Evolutionary conservation across 2,329 filamentous ascomycete genomes (phyloP).

Genomic region (Xylariaceae sp.): DNA sequence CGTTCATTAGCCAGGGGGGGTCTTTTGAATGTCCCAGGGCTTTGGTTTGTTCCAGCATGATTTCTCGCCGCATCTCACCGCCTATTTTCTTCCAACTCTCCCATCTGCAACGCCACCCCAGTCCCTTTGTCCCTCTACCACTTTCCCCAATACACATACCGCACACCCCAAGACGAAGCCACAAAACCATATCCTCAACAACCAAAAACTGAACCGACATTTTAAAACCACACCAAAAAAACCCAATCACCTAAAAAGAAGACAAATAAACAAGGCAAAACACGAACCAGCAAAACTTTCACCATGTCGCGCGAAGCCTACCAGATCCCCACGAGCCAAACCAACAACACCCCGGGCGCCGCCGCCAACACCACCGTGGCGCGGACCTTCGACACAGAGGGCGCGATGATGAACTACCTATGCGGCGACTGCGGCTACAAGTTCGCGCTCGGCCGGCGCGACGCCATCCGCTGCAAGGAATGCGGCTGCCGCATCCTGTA

Average conservation of each 20-base stretch:
- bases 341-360: constrained; percentile 38
- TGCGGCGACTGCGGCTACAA: constrained; percentile 83
- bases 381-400: constrained; percentile 40
- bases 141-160: neutral
- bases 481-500: constrained; percentile 95
- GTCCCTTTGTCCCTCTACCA: neutral
- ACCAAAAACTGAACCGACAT: too few relatives aligned
- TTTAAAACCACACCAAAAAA: neutral
- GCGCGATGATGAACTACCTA: constrained; percentile 59
- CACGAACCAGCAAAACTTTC: neutral
- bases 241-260: neutral
- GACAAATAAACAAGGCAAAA: neutral
- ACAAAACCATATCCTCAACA: too few relatives aligned
- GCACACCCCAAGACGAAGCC: too few relatives aligned
- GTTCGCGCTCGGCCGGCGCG: constrained; percentile 68
- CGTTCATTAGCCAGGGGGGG: neutral
- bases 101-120: neutral
- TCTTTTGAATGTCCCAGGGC: neutral
- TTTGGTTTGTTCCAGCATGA: neutral
- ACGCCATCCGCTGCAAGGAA: constrained; percentile 81
- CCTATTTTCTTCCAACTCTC: constrained; percentile 24
- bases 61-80: constrained; percentile 19
- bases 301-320: constrained; percentile 70
- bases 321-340: constrained; percentile 58
- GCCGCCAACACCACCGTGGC: constrained; percentile 37